Evolutionary conservation across 139 green algal genomes (phyloP).

Genomic region (Coelastrella sp.): DNA sequence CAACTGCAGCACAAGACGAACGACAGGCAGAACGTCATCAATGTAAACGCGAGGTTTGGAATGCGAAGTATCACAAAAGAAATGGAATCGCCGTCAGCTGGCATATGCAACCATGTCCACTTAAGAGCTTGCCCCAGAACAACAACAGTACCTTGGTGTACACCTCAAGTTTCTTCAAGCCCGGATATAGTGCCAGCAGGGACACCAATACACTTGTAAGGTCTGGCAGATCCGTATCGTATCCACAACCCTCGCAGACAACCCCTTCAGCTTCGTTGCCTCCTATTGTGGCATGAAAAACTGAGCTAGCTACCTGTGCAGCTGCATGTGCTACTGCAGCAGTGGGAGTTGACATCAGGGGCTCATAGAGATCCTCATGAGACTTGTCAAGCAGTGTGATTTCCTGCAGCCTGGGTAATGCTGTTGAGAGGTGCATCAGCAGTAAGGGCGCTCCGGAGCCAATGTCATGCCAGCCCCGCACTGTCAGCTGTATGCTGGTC

Average conservation of each 20-base stretch:
- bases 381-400: slow-evolving; percentile 17
- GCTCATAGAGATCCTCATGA: slow-evolving; percentile 18
- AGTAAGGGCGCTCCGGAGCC: slow-evolving; percentile 7
- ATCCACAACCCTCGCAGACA: slow-evolving; percentile 6
- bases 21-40: no score
- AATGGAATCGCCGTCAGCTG: no score
- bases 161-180: slow-evolving; percentile 21
- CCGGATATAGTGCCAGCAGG: slow-evolving; percentile 35
- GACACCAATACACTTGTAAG: background rate
- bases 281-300: background rate
- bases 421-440: slow-evolving; percentile 30
- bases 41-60: background rate
- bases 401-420: background rate
- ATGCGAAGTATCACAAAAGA: no score
- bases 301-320: background rate
- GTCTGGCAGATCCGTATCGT: slow-evolving; percentile 20
- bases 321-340: background rate
- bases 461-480: slow-evolving; percentile 38
- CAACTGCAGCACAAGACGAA: background rate
- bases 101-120: no score
- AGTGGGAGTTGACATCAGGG: background rate
- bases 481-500: background rate
- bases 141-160: slow-evolving; percentile 31
- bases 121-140: background rate
- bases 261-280: background rate